These are phyloP conservation scores for Neofusicoccum cordaticola DNA, from an alignment of 2,329 filamentous ascomycete species.

Conservation along the genomic window DNA sequence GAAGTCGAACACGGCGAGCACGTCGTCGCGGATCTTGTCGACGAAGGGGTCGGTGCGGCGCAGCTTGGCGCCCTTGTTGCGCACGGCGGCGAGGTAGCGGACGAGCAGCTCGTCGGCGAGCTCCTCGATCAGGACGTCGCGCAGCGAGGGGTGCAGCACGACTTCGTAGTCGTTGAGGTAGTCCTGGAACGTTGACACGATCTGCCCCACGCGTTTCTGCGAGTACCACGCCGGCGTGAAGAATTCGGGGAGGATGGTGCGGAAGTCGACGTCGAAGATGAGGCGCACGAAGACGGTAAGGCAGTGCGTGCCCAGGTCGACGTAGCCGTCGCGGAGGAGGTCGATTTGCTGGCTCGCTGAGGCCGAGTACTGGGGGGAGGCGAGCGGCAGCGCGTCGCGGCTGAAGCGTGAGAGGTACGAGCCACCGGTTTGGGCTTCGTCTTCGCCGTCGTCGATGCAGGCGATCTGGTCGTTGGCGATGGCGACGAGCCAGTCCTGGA, in stretches of 20 bases:
- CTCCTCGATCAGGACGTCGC: slow-evolving; percentile 90
- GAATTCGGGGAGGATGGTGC: slow-evolving; percentile 76
- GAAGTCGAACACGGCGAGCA: slow-evolving; percentile 85
- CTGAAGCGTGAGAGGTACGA: slow-evolving; percentile 86
- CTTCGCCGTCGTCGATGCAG: slow-evolving; percentile 81
- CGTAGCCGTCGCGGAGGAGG: slow-evolving; percentile 80
- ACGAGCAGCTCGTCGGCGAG: slow-evolving; percentile 87
- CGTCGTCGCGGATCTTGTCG: slow-evolving; percentile 91
- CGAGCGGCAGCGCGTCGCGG: slow-evolving; percentile 75
- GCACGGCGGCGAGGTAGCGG: slow-evolving; percentile 77
- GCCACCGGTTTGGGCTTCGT: slow-evolving; percentile 53
- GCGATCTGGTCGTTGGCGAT: slow-evolving; percentile 98
- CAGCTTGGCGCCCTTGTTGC: slow-evolving; percentile 89
- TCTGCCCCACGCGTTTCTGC: slow-evolving; percentile 83
- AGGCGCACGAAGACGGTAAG: slow-evolving; percentile 82
- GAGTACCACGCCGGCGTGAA: slow-evolving; percentile 91
- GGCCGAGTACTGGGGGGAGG: slow-evolving; percentile 74
- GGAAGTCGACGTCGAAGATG: slow-evolving; percentile 89
- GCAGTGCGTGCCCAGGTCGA: slow-evolving; percentile 92
- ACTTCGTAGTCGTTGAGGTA: slow-evolving; percentile 85
- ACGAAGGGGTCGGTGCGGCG: slow-evolving; percentile 80
- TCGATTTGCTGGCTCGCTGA: slow-evolving; percentile 71
- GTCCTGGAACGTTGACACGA: slow-evolving; percentile 92
- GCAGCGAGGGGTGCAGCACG: slow-evolving; percentile 80
- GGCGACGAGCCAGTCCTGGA: slow-evolving; percentile 89